A percentile compares a stretch with the other conserved stretches of the same genome.
phyloP scores from a whole-genome alignment of 139 green algal genomes.

The Picochlorum sp. region DNA sequence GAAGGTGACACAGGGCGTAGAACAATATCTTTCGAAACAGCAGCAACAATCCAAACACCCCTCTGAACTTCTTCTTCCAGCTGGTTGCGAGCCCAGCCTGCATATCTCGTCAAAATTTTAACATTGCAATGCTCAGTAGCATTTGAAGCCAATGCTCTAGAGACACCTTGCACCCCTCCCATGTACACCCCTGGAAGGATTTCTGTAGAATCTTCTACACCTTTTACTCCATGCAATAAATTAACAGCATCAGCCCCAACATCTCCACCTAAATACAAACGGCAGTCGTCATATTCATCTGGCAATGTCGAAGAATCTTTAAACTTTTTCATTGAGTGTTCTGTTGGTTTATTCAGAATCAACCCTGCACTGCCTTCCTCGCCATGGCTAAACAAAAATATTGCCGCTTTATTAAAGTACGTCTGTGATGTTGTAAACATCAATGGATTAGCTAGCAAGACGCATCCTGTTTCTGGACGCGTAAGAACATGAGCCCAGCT shows the following conservation, averaged over 20 bases:
- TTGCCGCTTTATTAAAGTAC: slow-evolving; percentile 67
- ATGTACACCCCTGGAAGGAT: slow-evolving; percentile 5
- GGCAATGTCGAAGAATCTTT: slow-evolving; percentile 14
- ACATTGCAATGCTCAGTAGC: slow-evolving; percentile 26
- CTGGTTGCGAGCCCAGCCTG: slow-evolving; percentile 67
- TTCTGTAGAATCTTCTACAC: slow-evolving; percentile 31
- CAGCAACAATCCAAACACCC: slow-evolving; percentile 67
- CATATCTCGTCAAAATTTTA: slow-evolving; percentile 45
- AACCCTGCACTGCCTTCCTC: slow-evolving; percentile 45
- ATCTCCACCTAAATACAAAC: slow-evolving; percentile 69
- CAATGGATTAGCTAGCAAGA: slow-evolving; percentile 68
- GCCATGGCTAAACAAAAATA: slow-evolving; percentile 63
- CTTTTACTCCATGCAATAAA: slow-evolving; percentile 44
- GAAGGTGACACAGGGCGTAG: slow-evolving; percentile 21
- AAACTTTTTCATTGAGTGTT: slow-evolving; percentile 36
- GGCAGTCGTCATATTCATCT: slow-evolving; percentile 37
- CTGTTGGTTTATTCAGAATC: slow-evolving; percentile 72
- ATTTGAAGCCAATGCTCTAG: slow-evolving; percentile 13
- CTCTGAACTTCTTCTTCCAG: slow-evolving; percentile 53
- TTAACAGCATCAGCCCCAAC: slow-evolving; percentile 50
- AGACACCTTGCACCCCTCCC: slow-evolving; percentile 18
- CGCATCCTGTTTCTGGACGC: slow-evolving; percentile 57
- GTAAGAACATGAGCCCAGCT: slow-evolving; percentile 66
- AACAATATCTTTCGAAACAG: slow-evolving; percentile 35
- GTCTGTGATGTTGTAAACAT: slow-evolving; percentile 47